Base-by-base conservation (phyloP, 495 filamentous ascomycete genomes). In the Aspergillus steynii region DNA sequence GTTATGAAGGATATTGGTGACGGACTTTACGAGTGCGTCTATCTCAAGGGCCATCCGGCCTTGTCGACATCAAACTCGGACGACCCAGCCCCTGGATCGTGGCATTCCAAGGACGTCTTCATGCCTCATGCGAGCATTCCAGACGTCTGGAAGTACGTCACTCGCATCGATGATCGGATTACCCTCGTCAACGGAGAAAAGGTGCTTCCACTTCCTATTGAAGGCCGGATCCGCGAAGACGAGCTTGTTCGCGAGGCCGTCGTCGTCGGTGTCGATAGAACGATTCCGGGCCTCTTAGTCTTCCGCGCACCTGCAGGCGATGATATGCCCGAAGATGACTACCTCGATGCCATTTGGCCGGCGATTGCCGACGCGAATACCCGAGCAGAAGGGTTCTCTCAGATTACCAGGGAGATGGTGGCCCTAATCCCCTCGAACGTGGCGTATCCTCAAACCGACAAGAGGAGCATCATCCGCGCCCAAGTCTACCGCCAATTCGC, bases 71-170 rank as follows among this genome's bases (percentile, higher is more conserved):
- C n/a, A 0, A 50, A 50, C 25, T 25, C 27, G 15, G 48, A 50
- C 27, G 27, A 50, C 48, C 48, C 27, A 1, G 25, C 48, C 5
- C 25, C 20, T 14, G 48, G 48, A 50, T 50, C 48, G 6, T 50
- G 48, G 48, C 27, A 25, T 7, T 26, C 48, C n/a, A 50, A 50
- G 48, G 48, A 50, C 48, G 25, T 50, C 10, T 50, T 50, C 27
- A 14, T 50, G 48, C 48, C 25, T 26, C 48, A 50, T 27, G 15
- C 48, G 6, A 50, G 15, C 20, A 50, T 50, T 5, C 37, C 37
- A 4, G 48, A 50, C 9, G 48, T 10, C 0, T 50, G 27, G 25
- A 25, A 50, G 12, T 50, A 50, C 12, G 48, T 29, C 2, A 29
- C 25, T 1, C 20, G 48, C 8, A 25, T 50, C 27, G 48, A 50